Evolutionary conservation across 495 filamentous ascomycete species (phyloP).

Genomic region (Podospora bellae-mahoneyi): DNA sequence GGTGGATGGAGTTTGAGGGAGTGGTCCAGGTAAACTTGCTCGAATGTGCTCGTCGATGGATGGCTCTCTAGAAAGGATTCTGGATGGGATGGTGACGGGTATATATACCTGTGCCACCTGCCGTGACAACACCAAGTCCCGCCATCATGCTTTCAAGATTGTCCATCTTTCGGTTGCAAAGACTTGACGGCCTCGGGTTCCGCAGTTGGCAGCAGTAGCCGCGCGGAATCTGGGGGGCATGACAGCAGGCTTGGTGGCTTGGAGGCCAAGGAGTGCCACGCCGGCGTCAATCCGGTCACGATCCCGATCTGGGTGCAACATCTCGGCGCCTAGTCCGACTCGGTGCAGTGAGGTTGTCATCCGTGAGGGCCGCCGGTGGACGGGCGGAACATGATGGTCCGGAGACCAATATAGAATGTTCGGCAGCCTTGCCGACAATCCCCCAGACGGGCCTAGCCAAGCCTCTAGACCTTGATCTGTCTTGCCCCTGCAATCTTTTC

Average conservation of each 20-base stretch:
- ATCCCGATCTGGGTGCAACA: conserved; percentile 14
- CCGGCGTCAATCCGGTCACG: conserved; percentile 15
- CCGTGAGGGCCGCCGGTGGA: conserved; percentile 7
- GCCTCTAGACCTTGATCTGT: conserved; percentile 19
- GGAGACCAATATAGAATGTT: conserved; percentile 4
- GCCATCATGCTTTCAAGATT: neutral
- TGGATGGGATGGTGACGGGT: neutral
- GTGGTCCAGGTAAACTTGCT: conserved; percentile 8
- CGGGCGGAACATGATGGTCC: conserved; percentile 23
- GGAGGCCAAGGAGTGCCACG: conserved; percentile 9
- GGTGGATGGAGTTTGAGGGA: neutral
- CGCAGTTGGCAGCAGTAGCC: neutral
- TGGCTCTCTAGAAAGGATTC: neutral
- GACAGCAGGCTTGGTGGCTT: neutral
- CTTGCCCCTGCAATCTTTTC: conserved; percentile 3
- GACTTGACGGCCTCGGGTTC: neutral
- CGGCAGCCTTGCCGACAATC: conserved; percentile 27
- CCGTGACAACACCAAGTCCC: neutral
- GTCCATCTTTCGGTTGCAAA: neutral
- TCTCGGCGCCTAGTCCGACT: conserved; percentile 25
- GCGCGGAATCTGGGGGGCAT: conserved; percentile 8
- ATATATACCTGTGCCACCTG: neutral
- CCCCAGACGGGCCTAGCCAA: conserved; percentile 29
- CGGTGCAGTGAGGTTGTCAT: conserved; percentile 4
- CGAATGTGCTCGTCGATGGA: conserved; percentile 7